Evolutionary conservation across 352 stramenopile genomes (phyloP).

Genomic region (Globisporangium paroecandrum): DNA sequence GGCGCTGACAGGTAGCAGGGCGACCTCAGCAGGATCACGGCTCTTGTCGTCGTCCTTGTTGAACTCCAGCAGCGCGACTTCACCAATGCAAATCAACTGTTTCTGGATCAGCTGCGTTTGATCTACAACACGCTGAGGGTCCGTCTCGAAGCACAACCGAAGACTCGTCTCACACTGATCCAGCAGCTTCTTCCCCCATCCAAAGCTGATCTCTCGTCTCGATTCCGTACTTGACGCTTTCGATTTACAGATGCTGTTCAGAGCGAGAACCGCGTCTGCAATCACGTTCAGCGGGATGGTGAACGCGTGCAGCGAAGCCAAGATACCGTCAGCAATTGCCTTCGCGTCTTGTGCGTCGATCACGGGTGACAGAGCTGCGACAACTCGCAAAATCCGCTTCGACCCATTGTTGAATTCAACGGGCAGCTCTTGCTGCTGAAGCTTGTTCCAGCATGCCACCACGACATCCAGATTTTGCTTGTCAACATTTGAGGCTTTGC

Average conservation of each 20-base stretch:
- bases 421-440: conserved; percentile 64
- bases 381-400: conserved; percentile 80
- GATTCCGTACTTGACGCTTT: conserved; percentile 54
- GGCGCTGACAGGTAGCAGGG: conserved; percentile 48
- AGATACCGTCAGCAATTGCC: conserved; percentile 66
- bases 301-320: conserved; percentile 71
- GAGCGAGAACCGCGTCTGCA: conserved; percentile 58
- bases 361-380: conserved; percentile 66
- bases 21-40: conserved; percentile 31
- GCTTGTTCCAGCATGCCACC: conserved; percentile 79
- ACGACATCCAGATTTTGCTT: conserved; percentile 64
- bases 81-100: conserved; percentile 75
- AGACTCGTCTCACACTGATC: conserved; percentile 63
- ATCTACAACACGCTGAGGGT: conserved; percentile 44
- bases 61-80: conserved; percentile 78
- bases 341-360: conserved; percentile 76
- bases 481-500: conserved; percentile 51
- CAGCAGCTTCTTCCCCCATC: conserved; percentile 63
- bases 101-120: conserved; percentile 67
- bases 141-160: conserved; percentile 54
- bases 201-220: conserved; percentile 54
- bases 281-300: conserved; percentile 80
- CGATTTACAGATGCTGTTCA: conserved; percentile 79
- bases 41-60: conserved; percentile 71
- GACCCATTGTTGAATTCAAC: conserved; percentile 69